Conservation (phyloP, 495 filamentous ascomycete species). For the Cudoniella acicularis region DNA sequence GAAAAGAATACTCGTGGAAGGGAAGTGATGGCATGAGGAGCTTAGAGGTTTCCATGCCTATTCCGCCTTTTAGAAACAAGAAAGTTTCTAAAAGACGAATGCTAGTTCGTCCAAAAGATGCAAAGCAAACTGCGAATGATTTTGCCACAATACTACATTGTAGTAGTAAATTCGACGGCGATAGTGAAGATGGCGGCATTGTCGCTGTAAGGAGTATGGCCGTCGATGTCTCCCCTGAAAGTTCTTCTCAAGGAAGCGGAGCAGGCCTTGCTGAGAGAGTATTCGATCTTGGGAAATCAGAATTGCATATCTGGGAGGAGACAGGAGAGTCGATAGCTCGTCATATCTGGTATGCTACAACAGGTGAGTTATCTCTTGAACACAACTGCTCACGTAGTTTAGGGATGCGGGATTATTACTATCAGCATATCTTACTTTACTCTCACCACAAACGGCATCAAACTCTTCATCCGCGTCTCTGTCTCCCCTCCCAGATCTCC, state of each 20-base stretch:
- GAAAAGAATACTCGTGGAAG: slow-evolving; percentile 47
- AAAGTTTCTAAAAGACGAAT: slow-evolving; percentile 7
- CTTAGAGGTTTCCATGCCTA: slow-evolving; percentile 15
- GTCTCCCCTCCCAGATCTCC: background rate
- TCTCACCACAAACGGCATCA: background rate
- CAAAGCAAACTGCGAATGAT: slow-evolving; percentile 20
- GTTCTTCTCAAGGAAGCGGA: background rate
- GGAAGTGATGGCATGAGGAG: slow-evolving; percentile 23
- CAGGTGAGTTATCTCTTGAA: slow-evolving; percentile 16
- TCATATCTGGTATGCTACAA: slow-evolving; percentile 81
- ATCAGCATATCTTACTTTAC: slow-evolving; percentile 35
- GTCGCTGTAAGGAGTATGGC: slow-evolving; percentile 20
- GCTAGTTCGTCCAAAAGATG: slow-evolving; percentile 15
- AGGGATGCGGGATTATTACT: slow-evolving; percentile 71
- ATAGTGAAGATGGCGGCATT: slow-evolving; percentile 6
- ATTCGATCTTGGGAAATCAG: background rate
- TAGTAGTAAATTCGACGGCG: slow-evolving; percentile 14
- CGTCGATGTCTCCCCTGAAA: background rate
- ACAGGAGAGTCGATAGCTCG: slow-evolving; percentile 93
- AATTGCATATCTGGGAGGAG: slow-evolving; percentile 68
- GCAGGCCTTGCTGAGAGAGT: slow-evolving; percentile 17
- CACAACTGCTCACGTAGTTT: slow-evolving; percentile 12
- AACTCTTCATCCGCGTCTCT: background rate
- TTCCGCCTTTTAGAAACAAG: background rate
- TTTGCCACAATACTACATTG: slow-evolving; percentile 51